phyloP scores from a whole-genome alignment of 2,329 filamentous ascomycete species.

The Pseudopyricularia javanii region DNA sequence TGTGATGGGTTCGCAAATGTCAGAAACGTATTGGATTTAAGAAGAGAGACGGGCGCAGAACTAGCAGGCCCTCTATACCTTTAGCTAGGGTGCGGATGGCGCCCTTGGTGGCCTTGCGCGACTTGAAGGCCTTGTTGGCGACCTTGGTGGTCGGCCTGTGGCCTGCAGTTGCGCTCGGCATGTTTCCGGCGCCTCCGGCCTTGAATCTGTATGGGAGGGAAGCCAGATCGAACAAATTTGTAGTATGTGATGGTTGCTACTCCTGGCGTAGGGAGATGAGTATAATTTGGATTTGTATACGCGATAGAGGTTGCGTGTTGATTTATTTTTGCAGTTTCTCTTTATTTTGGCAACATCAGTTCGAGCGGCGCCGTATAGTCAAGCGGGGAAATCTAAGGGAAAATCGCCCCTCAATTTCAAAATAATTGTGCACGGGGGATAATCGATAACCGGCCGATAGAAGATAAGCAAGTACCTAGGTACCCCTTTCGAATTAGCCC shows the following conservation, averaged over 20 bases:
- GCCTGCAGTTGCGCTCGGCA: constrained; percentile 62
- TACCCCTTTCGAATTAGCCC: constrained; percentile 7
- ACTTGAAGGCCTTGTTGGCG: constrained; percentile 84
- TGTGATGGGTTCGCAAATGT: constrained; percentile 19
- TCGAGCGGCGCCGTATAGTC: neutral
- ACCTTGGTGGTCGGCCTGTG: constrained; percentile 89
- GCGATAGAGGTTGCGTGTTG: neutral
- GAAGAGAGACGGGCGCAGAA: neutral
- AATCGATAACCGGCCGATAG: no score
- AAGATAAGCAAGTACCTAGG: neutral
- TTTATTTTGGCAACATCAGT: neutral
- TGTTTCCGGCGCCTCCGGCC: constrained; percentile 53
- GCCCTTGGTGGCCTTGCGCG: constrained; percentile 78
- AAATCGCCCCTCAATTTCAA: neutral
- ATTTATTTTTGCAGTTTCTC: neutral
- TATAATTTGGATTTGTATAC: no score
- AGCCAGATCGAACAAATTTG: constrained; percentile 37
- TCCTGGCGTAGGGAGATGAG: no score
- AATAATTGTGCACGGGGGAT: neutral
- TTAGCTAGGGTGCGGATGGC: constrained; percentile 75
- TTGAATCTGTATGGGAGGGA: constrained; percentile 81
- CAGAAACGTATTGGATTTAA: neutral
- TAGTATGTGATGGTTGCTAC: neutral
- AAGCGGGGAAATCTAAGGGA: neutral
- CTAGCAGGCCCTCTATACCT: constrained; percentile 34